A percentile compares a stretch with the other conserved stretches of the same genome.
These are phyloP conservation scores for Glycine latifolia DNA, from an alignment of 306 rosid species.

Conservation along the genomic window DNA sequence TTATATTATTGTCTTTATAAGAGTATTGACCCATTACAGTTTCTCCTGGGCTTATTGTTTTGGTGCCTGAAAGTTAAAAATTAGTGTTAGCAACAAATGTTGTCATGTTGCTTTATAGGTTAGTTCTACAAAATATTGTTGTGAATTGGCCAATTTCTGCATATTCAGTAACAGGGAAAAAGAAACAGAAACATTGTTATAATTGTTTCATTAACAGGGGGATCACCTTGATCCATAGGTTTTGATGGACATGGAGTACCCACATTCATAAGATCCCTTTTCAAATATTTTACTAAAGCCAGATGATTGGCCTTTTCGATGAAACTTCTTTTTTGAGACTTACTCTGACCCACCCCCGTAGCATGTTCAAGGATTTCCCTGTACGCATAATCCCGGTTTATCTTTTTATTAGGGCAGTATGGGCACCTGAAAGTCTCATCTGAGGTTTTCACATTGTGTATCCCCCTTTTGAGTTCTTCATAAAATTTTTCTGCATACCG, in stretches of 20 bases:
- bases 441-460: slow-evolving; percentile 60
- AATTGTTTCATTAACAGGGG: slow-evolving; percentile 23
- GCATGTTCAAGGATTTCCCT: slow-evolving; percentile 94
- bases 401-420: slow-evolving; percentile 72
- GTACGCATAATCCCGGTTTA: slow-evolving; percentile 63
- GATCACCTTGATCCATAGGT: slow-evolving; percentile 38
- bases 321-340: slow-evolving; percentile 72
- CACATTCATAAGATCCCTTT: slow-evolving; percentile 58
- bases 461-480: slow-evolving; percentile 75
- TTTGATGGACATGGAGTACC: slow-evolving; percentile 35
- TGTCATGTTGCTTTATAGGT: slow-evolving; percentile 6
- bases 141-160: slow-evolving; percentile 27
- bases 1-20: slow-evolving; percentile 56
- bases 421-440: slow-evolving; percentile 79
- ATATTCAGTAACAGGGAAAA: slow-evolving; percentile 5
- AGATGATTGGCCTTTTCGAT: slow-evolving; percentile 85
- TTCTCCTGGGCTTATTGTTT: slow-evolving; percentile 48
- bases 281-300: slow-evolving; percentile 78
- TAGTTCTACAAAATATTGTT: slow-evolving; percentile 21
- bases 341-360: slow-evolving; percentile 86
- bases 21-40: slow-evolving; percentile 49
- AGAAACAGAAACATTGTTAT: slow-evolving; percentile 5
- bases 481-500: slow-evolving; percentile 53
- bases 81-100: slow-evolving; percentile 20
- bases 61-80: slow-evolving; percentile 54